These are phyloP conservation scores for Geranomyces michiganensis DNA, from an alignment of 192 early-diverging fungal genomes.

Conservation along the genomic window DNA sequence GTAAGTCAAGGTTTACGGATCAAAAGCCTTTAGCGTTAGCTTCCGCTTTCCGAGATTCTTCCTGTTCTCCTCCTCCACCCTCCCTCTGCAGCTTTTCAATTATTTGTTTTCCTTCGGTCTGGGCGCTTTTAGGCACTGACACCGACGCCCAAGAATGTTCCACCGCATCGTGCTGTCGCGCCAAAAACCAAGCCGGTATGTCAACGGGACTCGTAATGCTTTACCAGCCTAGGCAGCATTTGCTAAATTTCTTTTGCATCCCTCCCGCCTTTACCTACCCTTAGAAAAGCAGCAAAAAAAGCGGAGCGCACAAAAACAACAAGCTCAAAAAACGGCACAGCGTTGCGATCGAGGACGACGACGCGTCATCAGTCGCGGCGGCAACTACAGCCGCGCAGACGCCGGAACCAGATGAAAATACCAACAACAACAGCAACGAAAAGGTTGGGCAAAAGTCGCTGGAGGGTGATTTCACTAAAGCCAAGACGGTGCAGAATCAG, in stretches of 20 bases:
- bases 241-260: too few relatives aligned
- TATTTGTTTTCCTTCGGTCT: too few relatives aligned
- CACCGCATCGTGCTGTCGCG: slow-evolving; percentile 3
- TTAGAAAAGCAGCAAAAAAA: slow-evolving; percentile 25
- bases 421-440: too few relatives aligned
- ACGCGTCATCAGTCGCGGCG: too few relatives aligned
- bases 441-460: neutral
- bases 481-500: slow-evolving; percentile 64
- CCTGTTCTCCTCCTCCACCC: too few relatives aligned
- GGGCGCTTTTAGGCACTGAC: neutral
- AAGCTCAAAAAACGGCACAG: slow-evolving; percentile 34
- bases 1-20: neutral
- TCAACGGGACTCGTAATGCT: neutral
- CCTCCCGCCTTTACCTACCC: neutral
- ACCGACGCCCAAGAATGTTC: neutral
- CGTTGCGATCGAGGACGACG: slow-evolving; percentile 8
- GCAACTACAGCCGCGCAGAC: slow-evolving; percentile 6
- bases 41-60: too few relatives aligned
- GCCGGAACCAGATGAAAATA: slow-evolving; percentile 26
- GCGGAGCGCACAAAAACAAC: slow-evolving; percentile 32
- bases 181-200: slow-evolving; percentile 29
- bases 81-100: too few relatives aligned
- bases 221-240: too few relatives aligned
- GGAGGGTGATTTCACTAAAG: slow-evolving; percentile 53
- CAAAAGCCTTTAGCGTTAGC: too few relatives aligned